These are phyloP conservation scores for Oenanthe sinensis DNA, from an alignment of 129 eudicot genomes.

Conservation along the genomic window DNA sequence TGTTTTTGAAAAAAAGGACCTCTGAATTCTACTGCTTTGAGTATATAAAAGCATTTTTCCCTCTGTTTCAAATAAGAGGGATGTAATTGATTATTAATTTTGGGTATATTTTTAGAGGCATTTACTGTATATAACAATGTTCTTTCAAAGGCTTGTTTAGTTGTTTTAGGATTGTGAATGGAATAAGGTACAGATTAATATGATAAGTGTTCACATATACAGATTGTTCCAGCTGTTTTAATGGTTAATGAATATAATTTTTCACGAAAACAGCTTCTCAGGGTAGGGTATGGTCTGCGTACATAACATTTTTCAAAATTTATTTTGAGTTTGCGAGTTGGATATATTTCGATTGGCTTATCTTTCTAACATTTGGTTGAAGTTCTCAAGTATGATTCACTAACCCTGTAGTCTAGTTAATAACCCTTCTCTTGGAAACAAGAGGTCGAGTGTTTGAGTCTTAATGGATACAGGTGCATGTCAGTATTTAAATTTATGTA, in stretches of 20 bases:
- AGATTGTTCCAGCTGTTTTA: no score
- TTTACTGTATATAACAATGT: not conserved
- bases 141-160: not conserved
- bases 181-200: not conserved
- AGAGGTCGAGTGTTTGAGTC: not conserved
- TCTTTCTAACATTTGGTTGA: not conserved
- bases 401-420: not conserved
- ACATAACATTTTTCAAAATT: not conserved
- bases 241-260: not conserved
- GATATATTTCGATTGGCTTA: not conserved
- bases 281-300: not conserved
- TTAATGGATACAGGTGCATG: not conserved
- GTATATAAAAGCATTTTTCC: not conserved
- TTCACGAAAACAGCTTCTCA: not conserved
- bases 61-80: not conserved
- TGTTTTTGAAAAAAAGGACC: not conserved
- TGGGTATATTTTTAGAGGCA: not conserved
- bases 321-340: not conserved
- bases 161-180: not conserved
- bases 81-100: not conserved
- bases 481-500: no score
- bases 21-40: not conserved
- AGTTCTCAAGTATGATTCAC: not conserved
- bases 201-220: not conserved
- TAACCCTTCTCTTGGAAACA: not conserved